Percentiles rank a stretch among this genome's conserved stretches.
These are phyloP conservation scores for Penicillium sp. DNA, from an alignment of 2,329 filamentous ascomycete genomes.

Conservation along the genomic window DNA sequence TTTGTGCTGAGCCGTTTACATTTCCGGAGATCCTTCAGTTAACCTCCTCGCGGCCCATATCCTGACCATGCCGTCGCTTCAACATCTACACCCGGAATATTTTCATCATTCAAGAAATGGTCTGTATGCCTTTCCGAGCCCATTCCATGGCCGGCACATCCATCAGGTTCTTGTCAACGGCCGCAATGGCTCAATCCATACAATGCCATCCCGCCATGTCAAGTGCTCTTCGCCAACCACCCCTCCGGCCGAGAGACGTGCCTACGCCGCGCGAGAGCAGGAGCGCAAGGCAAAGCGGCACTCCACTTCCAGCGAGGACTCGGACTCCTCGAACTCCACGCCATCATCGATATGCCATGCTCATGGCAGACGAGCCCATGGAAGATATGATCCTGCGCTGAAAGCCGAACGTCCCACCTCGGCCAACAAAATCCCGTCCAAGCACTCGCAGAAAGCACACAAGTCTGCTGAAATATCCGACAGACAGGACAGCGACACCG, in stretches of 20 bases:
- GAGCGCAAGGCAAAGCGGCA: neutral
- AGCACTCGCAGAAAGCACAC: neutral
- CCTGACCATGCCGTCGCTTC: neutral
- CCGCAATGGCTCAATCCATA: neutral
- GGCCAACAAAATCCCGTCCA: neutral
- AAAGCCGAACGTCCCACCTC: neutral
- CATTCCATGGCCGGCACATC: neutral
- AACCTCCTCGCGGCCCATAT: too few relatives aligned
- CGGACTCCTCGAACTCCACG: neutral
- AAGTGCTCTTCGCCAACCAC: slow-evolving; percentile 8
- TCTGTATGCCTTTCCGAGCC: too few relatives aligned
- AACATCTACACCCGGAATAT: neutral
- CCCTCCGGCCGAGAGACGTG: slow-evolving; percentile 1
- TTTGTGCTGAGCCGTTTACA: too few relatives aligned
- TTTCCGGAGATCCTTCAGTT: too few relatives aligned
- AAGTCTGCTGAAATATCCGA: neutral
- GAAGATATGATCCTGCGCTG: neutral
- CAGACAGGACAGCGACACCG: neutral
- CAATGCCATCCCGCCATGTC: neutral
- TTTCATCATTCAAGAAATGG: too few relatives aligned
- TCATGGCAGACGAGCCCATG: neutral
- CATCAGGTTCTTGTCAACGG: neutral
- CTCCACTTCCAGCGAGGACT: neutral
- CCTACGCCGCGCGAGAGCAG: slow-evolving; percentile 1
- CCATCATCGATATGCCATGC: neutral